Base-by-base conservation (phyloP, 495 filamentous ascomycete genomes). In the Aspergillus cavernicola region DNA sequence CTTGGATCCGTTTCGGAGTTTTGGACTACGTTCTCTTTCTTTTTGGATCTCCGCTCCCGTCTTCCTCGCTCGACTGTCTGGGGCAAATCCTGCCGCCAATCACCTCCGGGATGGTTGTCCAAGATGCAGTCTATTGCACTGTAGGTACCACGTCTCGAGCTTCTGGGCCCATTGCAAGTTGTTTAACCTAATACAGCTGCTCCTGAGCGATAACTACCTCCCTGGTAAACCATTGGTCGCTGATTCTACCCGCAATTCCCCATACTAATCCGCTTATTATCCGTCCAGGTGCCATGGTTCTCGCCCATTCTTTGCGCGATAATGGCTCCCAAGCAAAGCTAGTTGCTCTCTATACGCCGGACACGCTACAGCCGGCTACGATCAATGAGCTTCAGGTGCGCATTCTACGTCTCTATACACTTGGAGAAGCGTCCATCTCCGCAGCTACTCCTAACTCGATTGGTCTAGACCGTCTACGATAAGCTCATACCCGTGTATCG, bases 231-330 rank as follows among this genome's bases (percentile, higher is more conserved):
- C 44, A 37, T 23, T 35, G 20, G 35, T 38, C n/a, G 22, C 15
- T 44, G n/a, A 52, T 42, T n/a, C n/a, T 41, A 19, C 10, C 18
- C 43, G 4, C 24, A 42, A 23, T 23, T 12, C 42, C 19, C 20
- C n/a, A 19, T 29, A 37, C 52, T 54, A 24, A 54, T 26, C 6
- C 16, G 22, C 36, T 15, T 31, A 9, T 43, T 36, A 26, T 28
- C n/a, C 10, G 26, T 32, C 35, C 68, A 92, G 91, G 93, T 67
- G 92, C 92, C 51, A 83, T 92, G 53, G 92, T 99, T 28, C 82
- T 99, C 53, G 92, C 90, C 49, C 90, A 97, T 75, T 97, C 93
- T 31, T 75, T 99, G 44, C 88, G 89, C 70, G 95, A 97, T 85
- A 87, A 84, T 61, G 88, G 89, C 46, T 89, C 93, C 23, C 84